Base-by-base conservation (phyloP, 2,329 filamentous ascomycete species). In the Colletotrichum caudatum region DNA sequence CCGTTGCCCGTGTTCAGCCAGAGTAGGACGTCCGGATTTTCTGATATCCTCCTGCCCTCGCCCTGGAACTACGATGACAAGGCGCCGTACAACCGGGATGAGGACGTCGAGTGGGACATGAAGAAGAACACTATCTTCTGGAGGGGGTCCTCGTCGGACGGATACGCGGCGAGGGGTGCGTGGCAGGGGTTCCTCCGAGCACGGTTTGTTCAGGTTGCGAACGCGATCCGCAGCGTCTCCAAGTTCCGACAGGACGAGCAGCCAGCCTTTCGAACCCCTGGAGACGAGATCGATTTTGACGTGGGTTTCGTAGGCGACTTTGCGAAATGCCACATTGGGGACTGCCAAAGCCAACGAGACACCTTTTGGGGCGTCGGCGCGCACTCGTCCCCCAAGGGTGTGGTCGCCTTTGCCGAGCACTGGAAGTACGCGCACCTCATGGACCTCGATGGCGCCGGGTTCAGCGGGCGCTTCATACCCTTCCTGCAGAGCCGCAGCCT, bases 171-270 rank as follows among this genome's bases (percentile, higher is more conserved):
- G 76, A 54, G 81, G 80, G 72, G 87, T 5, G 87, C 84, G 41
- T 92, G 89, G 89, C 84, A 83, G 23, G 84, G 84, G 0, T 90
- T 90, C 73, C 84, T 90, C 44, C 84, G 89, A 7, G 89, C 90
- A 66, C 85, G 90, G 12, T 88, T 91, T 72, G 83, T 91, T 9
- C 80, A 84, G 54, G 84, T 89, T 81, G 78, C 87, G 33, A 88
- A 63, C 14, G 88, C 11, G 66, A 71, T 37, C 56, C 69, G 12
- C 20, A 74, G 63, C 37, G 67, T 7, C 58, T 68, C 9, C 67
- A 59, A 29, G 73, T 66, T 7, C 50, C 74, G 46, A 53, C 74
- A 41, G 69, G 71, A 48, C 51, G 53, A 35, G 23, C 66, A 50
- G 12, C 18, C 20, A 6, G 39, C 29, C 5, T n/a, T 37, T 1